Percentiles rank a stretch among this genome's conserved stretches.
Evolutionary conservation across 352 stramenopile species (phyloP).

Genomic region (Pythium insidiosum): DNA sequence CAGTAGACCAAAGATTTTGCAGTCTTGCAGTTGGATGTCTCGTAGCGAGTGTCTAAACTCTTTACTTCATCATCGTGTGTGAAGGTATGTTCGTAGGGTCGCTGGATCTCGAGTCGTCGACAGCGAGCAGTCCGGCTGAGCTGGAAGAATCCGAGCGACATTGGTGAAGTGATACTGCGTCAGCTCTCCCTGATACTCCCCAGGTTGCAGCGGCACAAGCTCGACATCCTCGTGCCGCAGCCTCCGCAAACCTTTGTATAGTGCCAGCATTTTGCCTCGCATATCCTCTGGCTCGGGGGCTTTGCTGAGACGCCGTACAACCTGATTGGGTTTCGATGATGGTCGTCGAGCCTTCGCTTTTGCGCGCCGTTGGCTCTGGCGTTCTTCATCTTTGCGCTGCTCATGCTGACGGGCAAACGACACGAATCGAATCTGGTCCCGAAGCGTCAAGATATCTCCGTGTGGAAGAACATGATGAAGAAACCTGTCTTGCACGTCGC

Average conservation of each 20-base stretch:
- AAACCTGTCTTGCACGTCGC: conserved; percentile 33
- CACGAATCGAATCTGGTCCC: conserved; percentile 39
- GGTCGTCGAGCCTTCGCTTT: too few species aligned
- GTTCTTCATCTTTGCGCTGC: not conserved
- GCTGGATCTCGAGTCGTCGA: too few species aligned
- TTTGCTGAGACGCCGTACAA: too few species aligned
- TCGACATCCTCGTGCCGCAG: conserved; percentile 35
- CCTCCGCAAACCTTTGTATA: conserved; percentile 33
- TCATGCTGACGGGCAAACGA: conserved; percentile 24
- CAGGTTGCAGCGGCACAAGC: conserved; percentile 6
- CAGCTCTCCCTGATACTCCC: not conserved
- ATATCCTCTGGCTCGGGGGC: conserved; percentile 10
- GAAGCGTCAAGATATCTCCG: conserved; percentile 28
- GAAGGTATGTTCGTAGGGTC: not conserved
- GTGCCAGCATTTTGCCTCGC: conserved; percentile 21
- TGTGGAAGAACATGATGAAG: conserved; percentile 35
- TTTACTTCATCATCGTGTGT: not conserved
- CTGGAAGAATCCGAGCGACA: too few species aligned
- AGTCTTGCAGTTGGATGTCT: too few species aligned
- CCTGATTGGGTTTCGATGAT: too few species aligned
- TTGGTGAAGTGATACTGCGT: conserved; percentile 22
- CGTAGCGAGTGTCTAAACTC: too few species aligned
- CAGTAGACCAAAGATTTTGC: too few species aligned
- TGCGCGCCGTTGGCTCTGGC: too few species aligned
- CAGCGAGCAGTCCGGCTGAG: too few species aligned